Evolutionary conservation across 805 yeast species (phyloP).

Genomic region (Yarrowia keelungensis): DNA sequence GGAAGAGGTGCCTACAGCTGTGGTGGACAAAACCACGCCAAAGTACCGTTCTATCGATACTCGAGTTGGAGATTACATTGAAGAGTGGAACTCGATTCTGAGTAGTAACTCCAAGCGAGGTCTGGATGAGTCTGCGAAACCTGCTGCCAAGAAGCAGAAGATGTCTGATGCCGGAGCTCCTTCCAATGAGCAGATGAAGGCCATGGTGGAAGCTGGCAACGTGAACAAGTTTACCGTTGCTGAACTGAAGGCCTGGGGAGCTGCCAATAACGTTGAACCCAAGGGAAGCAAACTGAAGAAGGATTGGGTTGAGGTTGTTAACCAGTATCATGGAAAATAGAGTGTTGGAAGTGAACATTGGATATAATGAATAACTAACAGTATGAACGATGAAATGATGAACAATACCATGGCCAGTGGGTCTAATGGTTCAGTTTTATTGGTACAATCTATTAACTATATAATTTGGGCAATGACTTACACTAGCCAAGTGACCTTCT

Average conservation of each 20-base stretch:
- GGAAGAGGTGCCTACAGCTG: constrained; percentile 53
- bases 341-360: too few relatives aligned
- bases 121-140: neutral
- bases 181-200: constrained; percentile 5
- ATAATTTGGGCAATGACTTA: too few relatives aligned
- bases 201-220: neutral
- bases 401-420: too few relatives aligned
- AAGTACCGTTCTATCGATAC: constrained; percentile 45
- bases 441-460: too few relatives aligned
- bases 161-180: neutral
- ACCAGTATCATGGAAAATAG: neutral
- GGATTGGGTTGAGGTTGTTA: constrained; percentile 24
- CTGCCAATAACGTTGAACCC: constrained; percentile 8
- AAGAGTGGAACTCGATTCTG: constrained; percentile 32
- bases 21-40: constrained; percentile 44
- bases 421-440: too few relatives aligned
- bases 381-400: neutral
- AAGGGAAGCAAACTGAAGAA: constrained; percentile 32
- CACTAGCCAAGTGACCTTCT: too few relatives aligned
- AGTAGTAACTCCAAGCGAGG: neutral
- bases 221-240: constrained; percentile 38
- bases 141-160: constrained; percentile 6
- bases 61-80: constrained; percentile 43
- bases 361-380: neutral
- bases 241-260: constrained; percentile 37